A percentile compares a stretch with the other conserved stretches of the same genome.
Evolutionary conservation across 495 filamentous ascomycete genomes (phyloP).

Genomic region (Aspergillus heteromorphus): DNA sequence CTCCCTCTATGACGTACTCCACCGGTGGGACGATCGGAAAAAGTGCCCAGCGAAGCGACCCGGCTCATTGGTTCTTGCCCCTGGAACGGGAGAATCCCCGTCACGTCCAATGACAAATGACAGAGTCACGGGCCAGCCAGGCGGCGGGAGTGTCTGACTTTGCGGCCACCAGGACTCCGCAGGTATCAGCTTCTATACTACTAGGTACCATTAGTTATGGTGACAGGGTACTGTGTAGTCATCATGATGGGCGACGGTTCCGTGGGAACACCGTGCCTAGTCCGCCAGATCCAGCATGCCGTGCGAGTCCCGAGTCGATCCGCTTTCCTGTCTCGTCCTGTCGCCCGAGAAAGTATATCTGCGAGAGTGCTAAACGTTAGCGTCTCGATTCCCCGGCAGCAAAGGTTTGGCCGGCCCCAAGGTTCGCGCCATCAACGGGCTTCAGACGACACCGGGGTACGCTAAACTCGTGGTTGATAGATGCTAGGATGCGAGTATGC

Average conservation of each 20-base stretch:
- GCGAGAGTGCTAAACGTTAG: not conserved
- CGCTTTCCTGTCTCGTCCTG: too few relatives aligned
- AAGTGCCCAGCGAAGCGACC: constrained; percentile 1
- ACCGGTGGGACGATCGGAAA: constrained; percentile 15
- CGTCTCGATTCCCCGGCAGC: not conserved
- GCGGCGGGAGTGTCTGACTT: not conserved
- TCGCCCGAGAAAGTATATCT: too few relatives aligned
- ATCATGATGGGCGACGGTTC: too few relatives aligned
- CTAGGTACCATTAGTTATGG: not conserved
- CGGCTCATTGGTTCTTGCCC: constrained; percentile 10
- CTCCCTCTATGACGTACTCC: constrained; percentile 8
- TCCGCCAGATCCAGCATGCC: too few relatives aligned
- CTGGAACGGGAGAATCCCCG: not conserved
- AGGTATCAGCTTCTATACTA: not conserved
- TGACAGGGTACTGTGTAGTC: too few relatives aligned
- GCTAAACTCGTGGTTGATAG: not conserved
- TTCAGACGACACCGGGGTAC: not conserved
- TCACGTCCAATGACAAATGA: not conserved
- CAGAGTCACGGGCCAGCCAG: not conserved
- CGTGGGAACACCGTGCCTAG: too few relatives aligned
- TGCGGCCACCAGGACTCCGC: not conserved
- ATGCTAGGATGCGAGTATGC: not conserved
- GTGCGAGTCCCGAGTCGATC: too few relatives aligned
- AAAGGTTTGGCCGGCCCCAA: not conserved
- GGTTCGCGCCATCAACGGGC: not conserved